Evolutionary conservation across 768 basidiomycete genomes (phyloP).

Genomic region (Hygrocybe coccinea): DNA sequence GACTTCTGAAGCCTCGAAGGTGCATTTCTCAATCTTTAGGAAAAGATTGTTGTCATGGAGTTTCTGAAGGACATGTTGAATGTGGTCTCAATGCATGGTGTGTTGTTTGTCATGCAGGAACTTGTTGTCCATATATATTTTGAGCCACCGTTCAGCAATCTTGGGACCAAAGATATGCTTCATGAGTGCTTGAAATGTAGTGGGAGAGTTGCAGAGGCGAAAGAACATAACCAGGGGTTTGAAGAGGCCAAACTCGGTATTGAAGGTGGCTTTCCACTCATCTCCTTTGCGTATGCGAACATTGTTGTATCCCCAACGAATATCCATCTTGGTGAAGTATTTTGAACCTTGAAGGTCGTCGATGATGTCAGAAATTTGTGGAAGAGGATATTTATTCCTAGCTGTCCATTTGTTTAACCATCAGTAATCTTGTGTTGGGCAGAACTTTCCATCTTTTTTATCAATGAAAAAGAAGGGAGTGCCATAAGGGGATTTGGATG

Average conservation of each 20-base stretch:
- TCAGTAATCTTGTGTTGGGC: background rate
- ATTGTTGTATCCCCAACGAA: conserved; percentile 34
- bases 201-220: conserved; percentile 30
- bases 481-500: conserved; percentile 19
- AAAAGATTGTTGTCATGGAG: conserved; percentile 18
- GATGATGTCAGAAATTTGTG: background rate
- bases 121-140: conserved; percentile 33
- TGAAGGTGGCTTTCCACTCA: conserved; percentile 44
- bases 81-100: conserved; percentile 8
- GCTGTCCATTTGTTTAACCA: background rate
- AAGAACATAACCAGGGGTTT: conserved; percentile 40
- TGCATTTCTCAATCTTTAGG: conserved; percentile 9
- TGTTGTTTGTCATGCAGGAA: conserved; percentile 23
- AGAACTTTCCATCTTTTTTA: conserved; percentile 19
- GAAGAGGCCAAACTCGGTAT: conserved; percentile 31
- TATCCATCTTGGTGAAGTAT: conserved; percentile 35
- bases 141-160: conserved; percentile 18
- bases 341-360: conserved; percentile 10
- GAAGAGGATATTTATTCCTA: background rate
- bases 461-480: conserved; percentile 19
- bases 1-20: conserved; percentile 18
- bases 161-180: background rate
- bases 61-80: conserved; percentile 15
- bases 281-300: conserved; percentile 22
- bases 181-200: conserved; percentile 36